Evolutionary conservation across 305 asterid species (phyloP).

Genomic region (Fraxinus floribunda): DNA sequence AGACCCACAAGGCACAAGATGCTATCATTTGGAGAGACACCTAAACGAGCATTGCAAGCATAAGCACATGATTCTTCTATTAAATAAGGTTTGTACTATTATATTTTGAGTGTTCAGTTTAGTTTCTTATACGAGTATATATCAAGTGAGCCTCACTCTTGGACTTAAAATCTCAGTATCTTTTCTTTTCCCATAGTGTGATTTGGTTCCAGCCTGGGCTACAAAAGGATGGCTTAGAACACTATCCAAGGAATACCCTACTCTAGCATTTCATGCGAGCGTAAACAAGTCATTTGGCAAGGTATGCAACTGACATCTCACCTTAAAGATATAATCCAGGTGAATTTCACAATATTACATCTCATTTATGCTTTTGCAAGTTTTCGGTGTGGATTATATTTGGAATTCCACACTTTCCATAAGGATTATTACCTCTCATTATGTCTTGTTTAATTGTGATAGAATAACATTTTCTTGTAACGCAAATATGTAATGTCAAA

Average conservation of each 20-base stretch:
- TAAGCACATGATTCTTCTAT: conserved; percentile 79
- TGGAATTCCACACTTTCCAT: background rate
- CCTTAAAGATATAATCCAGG: background rate
- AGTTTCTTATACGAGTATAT: background rate
- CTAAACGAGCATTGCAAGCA: conserved; percentile 87
- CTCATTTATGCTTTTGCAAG: background rate
- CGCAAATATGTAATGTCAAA: background rate
- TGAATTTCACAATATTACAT: background rate
- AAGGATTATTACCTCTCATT: background rate
- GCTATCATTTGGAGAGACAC: conserved; percentile 92
- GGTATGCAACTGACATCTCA: conserved; percentile 40
- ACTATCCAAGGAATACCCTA: conserved; percentile 83
- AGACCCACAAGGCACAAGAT: conserved; percentile 96
- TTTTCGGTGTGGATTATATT: background rate
- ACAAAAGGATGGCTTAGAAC: conserved; percentile 92
- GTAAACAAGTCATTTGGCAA: conserved; percentile 93
- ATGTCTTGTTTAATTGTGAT: background rate
- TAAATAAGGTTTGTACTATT: conserved; percentile 62
- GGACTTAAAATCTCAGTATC: background rate
- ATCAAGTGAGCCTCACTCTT: background rate
- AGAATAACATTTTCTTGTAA: background rate
- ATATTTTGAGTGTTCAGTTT: background rate
- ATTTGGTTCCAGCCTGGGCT: conserved; percentile 92
- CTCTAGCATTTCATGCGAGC: conserved; percentile 94
- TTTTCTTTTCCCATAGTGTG: conserved; percentile 56